Conservation (phyloP, 2,329 filamentous ascomycete species). For the Davidsoniella virescens region DNA sequence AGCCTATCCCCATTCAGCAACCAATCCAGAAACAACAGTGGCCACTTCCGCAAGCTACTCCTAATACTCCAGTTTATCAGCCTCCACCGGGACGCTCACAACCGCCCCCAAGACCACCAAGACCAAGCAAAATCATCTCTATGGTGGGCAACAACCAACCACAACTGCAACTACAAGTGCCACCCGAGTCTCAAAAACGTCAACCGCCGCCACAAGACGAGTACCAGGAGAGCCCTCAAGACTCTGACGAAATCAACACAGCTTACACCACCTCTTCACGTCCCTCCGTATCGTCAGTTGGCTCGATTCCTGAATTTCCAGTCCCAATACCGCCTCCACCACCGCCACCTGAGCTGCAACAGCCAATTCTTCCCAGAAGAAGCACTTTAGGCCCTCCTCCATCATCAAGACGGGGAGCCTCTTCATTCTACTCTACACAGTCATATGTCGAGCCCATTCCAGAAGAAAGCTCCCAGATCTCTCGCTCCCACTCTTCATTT, state of each 20-base stretch:
- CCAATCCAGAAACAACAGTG: constrained; percentile 32
- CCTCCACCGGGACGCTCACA: constrained; percentile 31
- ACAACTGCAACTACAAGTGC: constrained; percentile 32
- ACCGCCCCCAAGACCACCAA: constrained; percentile 41
- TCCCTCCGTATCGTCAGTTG: constrained; percentile 36
- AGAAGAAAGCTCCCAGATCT: constrained; percentile 44
- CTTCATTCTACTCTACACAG: constrained; percentile 47
- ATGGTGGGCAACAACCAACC: constrained; percentile 37
- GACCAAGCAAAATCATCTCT: constrained; percentile 31
- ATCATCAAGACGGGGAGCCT: constrained; percentile 41
- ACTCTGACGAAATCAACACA: constrained; percentile 25
- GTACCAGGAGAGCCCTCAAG: constrained; percentile 20
- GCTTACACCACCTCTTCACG: constrained; percentile 32
- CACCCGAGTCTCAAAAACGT: constrained; percentile 7
- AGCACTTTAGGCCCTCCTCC: constrained; percentile 43
- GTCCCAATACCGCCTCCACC: constrained; percentile 16
- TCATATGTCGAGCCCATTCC: constrained; percentile 62
- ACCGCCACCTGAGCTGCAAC: constrained; percentile 9
- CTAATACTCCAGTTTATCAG: constrained; percentile 28
- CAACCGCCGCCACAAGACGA: constrained; percentile 20
- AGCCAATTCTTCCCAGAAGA: constrained; percentile 28
- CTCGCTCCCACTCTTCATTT: constrained; percentile 45
- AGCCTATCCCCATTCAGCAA: constrained; percentile 35
- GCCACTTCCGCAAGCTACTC: constrained; percentile 19
- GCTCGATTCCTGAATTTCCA: constrained; percentile 44